Base-by-base conservation (phyloP, 495 filamentous ascomycete genomes). In the Penicillium lagena region DNA sequence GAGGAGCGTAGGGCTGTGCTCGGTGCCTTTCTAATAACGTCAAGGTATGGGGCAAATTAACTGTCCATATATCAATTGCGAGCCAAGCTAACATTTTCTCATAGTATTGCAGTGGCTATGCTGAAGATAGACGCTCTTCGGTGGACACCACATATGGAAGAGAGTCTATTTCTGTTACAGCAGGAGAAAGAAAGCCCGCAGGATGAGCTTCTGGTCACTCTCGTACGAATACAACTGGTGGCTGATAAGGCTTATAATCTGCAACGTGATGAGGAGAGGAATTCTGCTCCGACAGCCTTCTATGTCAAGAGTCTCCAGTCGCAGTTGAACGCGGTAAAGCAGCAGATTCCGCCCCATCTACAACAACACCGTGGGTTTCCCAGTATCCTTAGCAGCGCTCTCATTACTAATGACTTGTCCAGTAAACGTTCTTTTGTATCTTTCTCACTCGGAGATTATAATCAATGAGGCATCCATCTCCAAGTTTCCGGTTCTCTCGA, bases 1-100 rank as follows among this genome's bases (percentile, higher is more conserved):
- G 78, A 79, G 46, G 76, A 80, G 49, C 61, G 71, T 31, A 63
- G 80, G 37, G 71, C 75, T 17, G 67, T 71, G 17, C 59, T 81
- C 12, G 79, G 76, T 9, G 72, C 71, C 41, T 82, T 77, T 43
- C 54, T 73, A 28, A 37, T 78, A 22, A 75, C 68, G 9, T 77
- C 76, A 10, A 64, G 70, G 76, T 79, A 58, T 15, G 62, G 56
- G 12, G 12, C 10, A 15, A 15, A 33, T 8, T 7, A 33, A 9
- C 2, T n/a, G 9, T 12, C 29, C 46, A n/a, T 54, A 12, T 4
- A 12, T 44, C 46, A 39, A 29, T 52, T 37, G 37, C 11, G 22
- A 22, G 22, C 22, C 4, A 4, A 22, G 22, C 22, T 22, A 22
- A 22, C 6, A 22, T 4, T 22, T 22, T 6, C 7, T 37, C 37